Percentiles rank a stretch among this genome's conserved stretches.
These are phyloP conservation scores for Petunia hybrid DNA, from an alignment of 305 asterid genomes.

Conservation along the genomic window DNA sequence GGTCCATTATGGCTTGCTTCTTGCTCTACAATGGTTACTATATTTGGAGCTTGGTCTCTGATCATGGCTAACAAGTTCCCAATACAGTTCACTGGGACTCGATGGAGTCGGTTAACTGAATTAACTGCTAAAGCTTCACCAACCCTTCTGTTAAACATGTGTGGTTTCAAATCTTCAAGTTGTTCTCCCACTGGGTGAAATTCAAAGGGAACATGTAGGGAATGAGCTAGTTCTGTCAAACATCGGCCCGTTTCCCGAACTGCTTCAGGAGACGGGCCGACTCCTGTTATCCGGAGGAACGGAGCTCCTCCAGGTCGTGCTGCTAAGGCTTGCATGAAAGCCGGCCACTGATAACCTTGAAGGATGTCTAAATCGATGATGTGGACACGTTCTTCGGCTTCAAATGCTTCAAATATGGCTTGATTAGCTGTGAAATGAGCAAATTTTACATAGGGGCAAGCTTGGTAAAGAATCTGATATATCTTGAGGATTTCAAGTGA, in stretches of 20 bases:
- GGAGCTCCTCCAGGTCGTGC: slow-evolving; percentile 89
- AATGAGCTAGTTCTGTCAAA: slow-evolving; percentile 68
- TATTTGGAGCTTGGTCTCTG: slow-evolving; percentile 83
- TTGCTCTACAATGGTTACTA: slow-evolving; percentile 85
- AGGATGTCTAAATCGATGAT: slow-evolving; percentile 87
- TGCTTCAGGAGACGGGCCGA: slow-evolving; percentile 64
- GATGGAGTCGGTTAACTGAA: slow-evolving; percentile 76
- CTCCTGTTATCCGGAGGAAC: slow-evolving; percentile 75
- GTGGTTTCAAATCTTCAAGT: slow-evolving; percentile 76
- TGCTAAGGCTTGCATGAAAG: slow-evolving; percentile 88
- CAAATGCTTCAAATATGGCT: slow-evolving; percentile 86
- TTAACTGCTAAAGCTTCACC: slow-evolving; percentile 91
- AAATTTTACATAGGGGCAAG: slow-evolving; percentile 82
- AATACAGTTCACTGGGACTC: slow-evolving; percentile 60
- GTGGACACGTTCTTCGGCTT: slow-evolving; percentile 74
- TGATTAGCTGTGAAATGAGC: slow-evolving; percentile 91
- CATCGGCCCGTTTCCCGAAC: slow-evolving; percentile 78
- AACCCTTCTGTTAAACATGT: slow-evolving; percentile 78
- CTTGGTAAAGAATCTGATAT: slow-evolving; percentile 84
- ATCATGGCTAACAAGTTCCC: slow-evolving; percentile 68
- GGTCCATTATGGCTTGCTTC: slow-evolving; percentile 94
- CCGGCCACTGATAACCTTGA: slow-evolving; percentile 95
- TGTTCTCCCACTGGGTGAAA: slow-evolving; percentile 80
- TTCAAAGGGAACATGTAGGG: slow-evolving; percentile 78
- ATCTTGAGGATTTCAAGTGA: slow-evolving; percentile 81